Percentiles rank a stretch among this genome's conserved stretches.
Conservation (phyloP, 305 asterid species). For the Rubia balearica region DNA sequence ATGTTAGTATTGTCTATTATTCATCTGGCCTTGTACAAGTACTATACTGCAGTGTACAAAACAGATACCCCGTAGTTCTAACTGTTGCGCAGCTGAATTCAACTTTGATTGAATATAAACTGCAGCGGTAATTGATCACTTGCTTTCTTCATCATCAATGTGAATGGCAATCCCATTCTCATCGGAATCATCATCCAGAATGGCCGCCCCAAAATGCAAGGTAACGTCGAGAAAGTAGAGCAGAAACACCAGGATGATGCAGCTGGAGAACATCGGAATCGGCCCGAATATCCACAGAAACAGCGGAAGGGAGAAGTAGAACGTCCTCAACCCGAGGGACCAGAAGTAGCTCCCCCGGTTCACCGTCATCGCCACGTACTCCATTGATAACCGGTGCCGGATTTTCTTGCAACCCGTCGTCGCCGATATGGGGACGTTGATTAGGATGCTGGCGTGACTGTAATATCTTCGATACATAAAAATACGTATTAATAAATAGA, state of each 20-base stretch:
- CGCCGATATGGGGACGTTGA: conserved; percentile 50
- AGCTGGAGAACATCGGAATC: conserved; percentile 60
- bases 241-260: conserved; percentile 44
- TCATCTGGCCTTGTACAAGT: background rate
- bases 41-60: background rate
- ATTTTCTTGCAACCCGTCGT: background rate
- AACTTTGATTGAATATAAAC: conserved; percentile 20
- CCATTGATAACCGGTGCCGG: conserved; percentile 33
- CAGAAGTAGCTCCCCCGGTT: conserved; percentile 77
- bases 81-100: conserved; percentile 6
- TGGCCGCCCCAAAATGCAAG: conserved; percentile 20
- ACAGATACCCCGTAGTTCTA: background rate
- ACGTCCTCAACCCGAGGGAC: conserved; percentile 76
- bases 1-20: background rate
- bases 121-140: background rate
- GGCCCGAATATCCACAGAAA: conserved; percentile 89
- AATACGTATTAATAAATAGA: background rate
- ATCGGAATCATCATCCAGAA: background rate
- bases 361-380: conserved; percentile 55
- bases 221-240: conserved; percentile 57
- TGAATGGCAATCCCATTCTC: background rate
- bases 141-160: background rate
- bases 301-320: conserved; percentile 69
- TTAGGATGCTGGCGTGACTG: conserved; percentile 80
- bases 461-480: conserved; percentile 28